phyloP scores from a whole-genome alignment of 495 filamentous ascomycete species.

The Bathelium albidoporum region DNA sequence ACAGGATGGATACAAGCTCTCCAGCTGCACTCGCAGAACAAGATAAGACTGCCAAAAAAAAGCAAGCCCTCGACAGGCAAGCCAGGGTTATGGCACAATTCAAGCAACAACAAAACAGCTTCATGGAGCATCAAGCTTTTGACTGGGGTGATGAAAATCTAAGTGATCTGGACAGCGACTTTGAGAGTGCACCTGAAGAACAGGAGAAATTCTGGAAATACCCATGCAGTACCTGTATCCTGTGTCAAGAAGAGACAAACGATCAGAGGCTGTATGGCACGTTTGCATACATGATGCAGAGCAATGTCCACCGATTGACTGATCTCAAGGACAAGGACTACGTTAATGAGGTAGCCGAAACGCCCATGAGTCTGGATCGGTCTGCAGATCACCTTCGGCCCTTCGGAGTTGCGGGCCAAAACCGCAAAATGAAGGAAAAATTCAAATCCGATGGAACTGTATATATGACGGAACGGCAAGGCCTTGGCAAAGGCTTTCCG shows the following conservation, averaged over 20 bases:
- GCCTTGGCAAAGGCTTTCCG: conserved; percentile 81
- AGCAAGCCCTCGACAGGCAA: conserved; percentile 76
- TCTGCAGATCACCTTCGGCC: conserved; percentile 73
- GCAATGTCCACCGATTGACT: conserved; percentile 77
- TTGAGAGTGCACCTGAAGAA: conserved; percentile 43
- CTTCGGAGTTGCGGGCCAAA: conserved; percentile 82
- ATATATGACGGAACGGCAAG: conserved; percentile 64
- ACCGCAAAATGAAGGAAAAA: conserved; percentile 64
- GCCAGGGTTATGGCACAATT: conserved; percentile 93
- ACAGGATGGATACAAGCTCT: conserved; percentile 47
- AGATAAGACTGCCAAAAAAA: conserved; percentile 77
- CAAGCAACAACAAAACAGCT: conserved; percentile 90
- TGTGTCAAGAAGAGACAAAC: conserved; percentile 93
- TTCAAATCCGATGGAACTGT: conserved; percentile 59
- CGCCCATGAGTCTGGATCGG: conserved; percentile 69
- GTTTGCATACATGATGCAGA: conserved; percentile 80
- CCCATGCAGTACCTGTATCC: conserved; percentile 85
- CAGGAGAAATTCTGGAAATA: conserved; percentile 78
- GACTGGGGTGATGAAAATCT: conserved; percentile 74
- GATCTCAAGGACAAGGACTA: conserved; percentile 71
- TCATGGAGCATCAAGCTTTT: conserved; percentile 75
- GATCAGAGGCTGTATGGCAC: conserved; percentile 84
- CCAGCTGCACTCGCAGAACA: conserved; percentile 48
- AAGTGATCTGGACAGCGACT: conserved; percentile 58
- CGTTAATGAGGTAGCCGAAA: conserved; percentile 68